Evolutionary conservation across 2,329 filamentous ascomycete genomes (phyloP).

Genomic region (Pseudovirgaria hyperparasitica): DNA sequence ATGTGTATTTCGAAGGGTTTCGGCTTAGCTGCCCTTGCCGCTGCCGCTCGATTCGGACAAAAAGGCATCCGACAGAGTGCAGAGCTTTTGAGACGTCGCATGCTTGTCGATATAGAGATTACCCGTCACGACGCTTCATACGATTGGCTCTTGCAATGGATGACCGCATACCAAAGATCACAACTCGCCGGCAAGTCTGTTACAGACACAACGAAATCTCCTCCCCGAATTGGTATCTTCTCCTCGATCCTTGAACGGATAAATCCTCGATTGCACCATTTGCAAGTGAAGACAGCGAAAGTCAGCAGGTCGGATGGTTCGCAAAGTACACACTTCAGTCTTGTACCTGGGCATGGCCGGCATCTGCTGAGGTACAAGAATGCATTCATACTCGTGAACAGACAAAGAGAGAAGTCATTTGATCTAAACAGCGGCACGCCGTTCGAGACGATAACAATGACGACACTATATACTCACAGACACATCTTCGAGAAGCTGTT

Average conservation of each 20-base stretch:
- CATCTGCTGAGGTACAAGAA: slow-evolving; percentile 79
- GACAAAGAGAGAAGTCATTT: slow-evolving; percentile 77
- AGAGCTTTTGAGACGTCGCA: slow-evolving; percentile 64
- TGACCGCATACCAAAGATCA: slow-evolving; percentile 64
- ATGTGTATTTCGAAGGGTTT: slow-evolving; percentile 49
- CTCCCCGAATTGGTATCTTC: slow-evolving; percentile 43
- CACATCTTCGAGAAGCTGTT: slow-evolving; percentile 87
- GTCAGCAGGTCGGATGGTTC: slow-evolving; percentile 52
- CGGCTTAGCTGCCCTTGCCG: slow-evolving; percentile 80
- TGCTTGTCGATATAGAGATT: slow-evolving; percentile 93
- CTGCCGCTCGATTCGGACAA: slow-evolving; percentile 67
- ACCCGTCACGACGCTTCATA: slow-evolving; percentile 89
- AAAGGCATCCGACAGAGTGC: slow-evolving; percentile 60
- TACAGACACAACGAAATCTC: slow-evolving; percentile 5
- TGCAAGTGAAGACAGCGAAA: slow-evolving; percentile 52
- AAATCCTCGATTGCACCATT: slow-evolving; percentile 48
- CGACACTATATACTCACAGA: slow-evolving; percentile 78
- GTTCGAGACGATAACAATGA: slow-evolving; percentile 88
- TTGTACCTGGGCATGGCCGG: slow-evolving; percentile 82
- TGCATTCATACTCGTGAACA: slow-evolving; percentile 75
- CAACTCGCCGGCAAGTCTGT: slow-evolving; percentile 36
- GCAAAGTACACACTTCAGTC: slow-evolving; percentile 65
- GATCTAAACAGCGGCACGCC: slow-evolving; percentile 73
- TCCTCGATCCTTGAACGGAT: slow-evolving; percentile 43
- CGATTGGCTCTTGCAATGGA: slow-evolving; percentile 88